These are phyloP conservation scores for Miscanthus lutarioriparius DNA, from an alignment of 176 grass and related monocot species.

Conservation along the genomic window DNA sequence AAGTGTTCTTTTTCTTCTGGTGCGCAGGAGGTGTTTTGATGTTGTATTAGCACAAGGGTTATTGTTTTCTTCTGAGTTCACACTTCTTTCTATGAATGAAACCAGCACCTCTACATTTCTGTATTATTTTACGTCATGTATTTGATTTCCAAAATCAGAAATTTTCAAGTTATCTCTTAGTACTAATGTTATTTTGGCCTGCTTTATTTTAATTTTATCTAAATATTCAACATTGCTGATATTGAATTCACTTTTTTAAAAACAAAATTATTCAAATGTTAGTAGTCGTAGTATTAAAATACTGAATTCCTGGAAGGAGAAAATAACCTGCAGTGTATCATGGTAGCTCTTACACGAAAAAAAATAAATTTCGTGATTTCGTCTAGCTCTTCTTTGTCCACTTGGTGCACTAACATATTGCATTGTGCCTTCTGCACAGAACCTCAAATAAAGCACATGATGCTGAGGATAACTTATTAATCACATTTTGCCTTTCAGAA, in stretches of 20 bases:
- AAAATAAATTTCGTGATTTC: neutral
- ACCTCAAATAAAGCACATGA: slow-evolving; percentile 21
- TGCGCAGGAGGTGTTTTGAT: neutral
- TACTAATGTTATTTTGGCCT: slow-evolving; percentile 3
- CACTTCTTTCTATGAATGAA: slow-evolving; percentile 12
- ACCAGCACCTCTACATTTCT: neutral
- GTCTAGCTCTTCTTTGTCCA: slow-evolving; percentile 1
- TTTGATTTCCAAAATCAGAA: slow-evolving; percentile 4
- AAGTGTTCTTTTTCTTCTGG: neutral
- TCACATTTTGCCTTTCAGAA: slow-evolving; percentile 73
- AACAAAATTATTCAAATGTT: neutral
- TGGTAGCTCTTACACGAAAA: neutral
- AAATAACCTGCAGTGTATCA: neutral
- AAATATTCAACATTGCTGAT: neutral
- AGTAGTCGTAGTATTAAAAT: neutral
- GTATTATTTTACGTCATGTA: slow-evolving; percentile 5
- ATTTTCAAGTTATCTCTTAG: slow-evolving; percentile 13
- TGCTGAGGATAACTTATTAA: slow-evolving; percentile 31
- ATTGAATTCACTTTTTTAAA: neutral
- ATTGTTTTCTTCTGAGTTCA: slow-evolving; percentile 25
- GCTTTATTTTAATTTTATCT: slow-evolving; percentile 2
- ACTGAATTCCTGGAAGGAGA: neutral
- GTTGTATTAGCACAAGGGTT: neutral
- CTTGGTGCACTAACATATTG: neutral
- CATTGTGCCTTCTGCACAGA: neutral